Conservation (phyloP, 2,329 filamentous ascomycete species). For the Beauveria caledonica region DNA sequence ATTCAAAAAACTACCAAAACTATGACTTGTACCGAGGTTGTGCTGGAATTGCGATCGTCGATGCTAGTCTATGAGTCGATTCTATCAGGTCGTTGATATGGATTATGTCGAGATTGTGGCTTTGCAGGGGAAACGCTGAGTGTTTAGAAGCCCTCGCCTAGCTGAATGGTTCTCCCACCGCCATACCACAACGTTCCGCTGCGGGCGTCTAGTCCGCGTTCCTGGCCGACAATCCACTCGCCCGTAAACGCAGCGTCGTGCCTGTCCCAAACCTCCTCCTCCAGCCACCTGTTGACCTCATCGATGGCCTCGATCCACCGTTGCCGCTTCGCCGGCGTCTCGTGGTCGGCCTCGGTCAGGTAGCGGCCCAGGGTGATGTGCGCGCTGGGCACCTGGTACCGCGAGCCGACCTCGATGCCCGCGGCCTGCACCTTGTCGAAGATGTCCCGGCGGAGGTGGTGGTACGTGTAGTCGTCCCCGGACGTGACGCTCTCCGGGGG, state of each 20-base stretch:
- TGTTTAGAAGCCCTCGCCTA: slow-evolving; percentile 51
- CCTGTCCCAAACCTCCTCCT: slow-evolving; percentile 60
- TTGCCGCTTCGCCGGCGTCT: slow-evolving; percentile 47
- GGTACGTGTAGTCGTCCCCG: slow-evolving; percentile 72
- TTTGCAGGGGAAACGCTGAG: not conserved
- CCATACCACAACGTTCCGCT: slow-evolving; percentile 81
- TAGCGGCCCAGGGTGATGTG: slow-evolving; percentile 86
- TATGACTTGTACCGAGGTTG: not conserved
- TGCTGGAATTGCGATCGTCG: not conserved
- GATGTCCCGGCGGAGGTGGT: slow-evolving; percentile 77
- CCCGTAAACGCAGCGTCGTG: slow-evolving; percentile 39
- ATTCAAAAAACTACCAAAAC: slow-evolving; percentile 4
- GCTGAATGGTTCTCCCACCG: slow-evolving; percentile 61
- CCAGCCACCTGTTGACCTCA: slow-evolving; percentile 67
- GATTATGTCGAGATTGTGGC: not conserved
- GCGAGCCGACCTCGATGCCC: slow-evolving; percentile 62
- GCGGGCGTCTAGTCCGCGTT: slow-evolving; percentile 68
- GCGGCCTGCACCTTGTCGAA: slow-evolving; percentile 52
- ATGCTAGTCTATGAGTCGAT: not conserved
- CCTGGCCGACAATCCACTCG: slow-evolving; percentile 84
- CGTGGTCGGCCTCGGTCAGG: slow-evolving; percentile 57
- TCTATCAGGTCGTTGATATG: not conserved
- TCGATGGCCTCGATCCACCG: slow-evolving; percentile 65
- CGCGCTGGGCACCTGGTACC: slow-evolving; percentile 83
- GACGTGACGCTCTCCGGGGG: slow-evolving; percentile 28